Evolutionary conservation across 257 asterid species (phyloP), one percentile per base, ranked within the genome.

Genomic region (Capsicum pubescens): DNA sequence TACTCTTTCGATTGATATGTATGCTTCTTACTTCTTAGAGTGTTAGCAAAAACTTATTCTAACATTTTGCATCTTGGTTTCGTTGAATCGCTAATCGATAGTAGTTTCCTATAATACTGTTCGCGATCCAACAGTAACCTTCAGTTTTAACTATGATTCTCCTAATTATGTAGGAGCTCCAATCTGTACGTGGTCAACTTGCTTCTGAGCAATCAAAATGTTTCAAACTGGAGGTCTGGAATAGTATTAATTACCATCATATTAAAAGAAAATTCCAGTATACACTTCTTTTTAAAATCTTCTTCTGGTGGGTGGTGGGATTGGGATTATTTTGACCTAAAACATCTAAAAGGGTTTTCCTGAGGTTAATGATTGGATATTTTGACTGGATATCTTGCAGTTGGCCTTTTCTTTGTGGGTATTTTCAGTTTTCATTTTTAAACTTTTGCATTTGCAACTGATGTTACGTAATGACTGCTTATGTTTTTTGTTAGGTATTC

Each of bases 141-240:
- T 50, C 60, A 74, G 44, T 50, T 76, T 26, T 63, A 76, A 4
- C 19, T 76, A 52, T 26, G 26, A 52, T 54, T 76, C 14, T 76
- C 60, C 7, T 76, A 54, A 52, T 17, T 68, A 35, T 82, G 64
- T 95, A 97, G 99, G 98, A 96, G 87, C 97, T 96, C 82, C 99
- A 94, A 83, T 96, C 98, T 56, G 93, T 92, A 79, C 93, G 98
- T 79, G 94, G 98, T 83, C 99, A 93, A 88, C 97, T 97, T 86
- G 97, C 94, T 79, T 91, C 95, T 85, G 99, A 97, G 88, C 99
- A 93, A 86, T 95, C 99, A 19, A 93, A 98, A 88, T 95, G 98
- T 89, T 97, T 97, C 92, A 97, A 97, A 88, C 98, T 97, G 64
- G 99, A 97, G 99, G 99, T 97, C 79, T 39, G 81, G 81, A 76